Percentiles rank a stretch among this genome's conserved stretches.
phyloP scores from a whole-genome alignment of 257 asterid species.

The Osmanthus fragrans region DNA sequence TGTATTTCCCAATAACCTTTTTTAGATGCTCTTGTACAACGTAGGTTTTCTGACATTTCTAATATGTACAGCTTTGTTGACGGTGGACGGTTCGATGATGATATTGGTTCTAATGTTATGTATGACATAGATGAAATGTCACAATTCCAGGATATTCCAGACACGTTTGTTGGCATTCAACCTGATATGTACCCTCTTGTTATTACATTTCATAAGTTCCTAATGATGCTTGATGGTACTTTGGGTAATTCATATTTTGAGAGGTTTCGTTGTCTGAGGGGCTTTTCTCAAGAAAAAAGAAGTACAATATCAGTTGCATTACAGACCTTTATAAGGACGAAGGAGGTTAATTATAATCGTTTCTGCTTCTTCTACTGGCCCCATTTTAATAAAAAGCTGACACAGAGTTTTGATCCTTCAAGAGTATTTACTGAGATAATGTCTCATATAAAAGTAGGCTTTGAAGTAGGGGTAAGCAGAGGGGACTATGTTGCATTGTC shows the following conservation, averaged over 20 bases:
- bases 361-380: constrained; percentile 62
- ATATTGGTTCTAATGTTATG: constrained; percentile 27
- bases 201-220: constrained; percentile 63
- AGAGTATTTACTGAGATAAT: constrained; percentile 61
- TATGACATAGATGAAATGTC: constrained; percentile 53
- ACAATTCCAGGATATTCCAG: constrained; percentile 54
- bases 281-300: constrained; percentile 21
- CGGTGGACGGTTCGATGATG: constrained; percentile 24
- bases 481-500: constrained; percentile 43
- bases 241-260: constrained; percentile 53
- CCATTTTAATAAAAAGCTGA: constrained; percentile 42
- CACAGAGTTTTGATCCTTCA: constrained; percentile 51
- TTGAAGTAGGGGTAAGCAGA: constrained; percentile 39
- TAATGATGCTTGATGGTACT: constrained; percentile 77
- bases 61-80: constrained; percentile 41
- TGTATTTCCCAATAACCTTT: too few relatives aligned
- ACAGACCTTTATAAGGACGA: constrained; percentile 46
- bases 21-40: too few relatives aligned
- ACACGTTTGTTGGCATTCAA: constrained; percentile 48
- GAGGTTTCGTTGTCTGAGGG: constrained; percentile 40
- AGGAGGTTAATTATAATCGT: constrained; percentile 59
- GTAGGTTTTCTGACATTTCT: not conserved
- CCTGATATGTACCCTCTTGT: constrained; percentile 57
- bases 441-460: constrained; percentile 68
- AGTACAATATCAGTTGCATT: constrained; percentile 42